Conservation (phyloP, 257 asterid species). For the Solanum gracilifrons region DNA sequence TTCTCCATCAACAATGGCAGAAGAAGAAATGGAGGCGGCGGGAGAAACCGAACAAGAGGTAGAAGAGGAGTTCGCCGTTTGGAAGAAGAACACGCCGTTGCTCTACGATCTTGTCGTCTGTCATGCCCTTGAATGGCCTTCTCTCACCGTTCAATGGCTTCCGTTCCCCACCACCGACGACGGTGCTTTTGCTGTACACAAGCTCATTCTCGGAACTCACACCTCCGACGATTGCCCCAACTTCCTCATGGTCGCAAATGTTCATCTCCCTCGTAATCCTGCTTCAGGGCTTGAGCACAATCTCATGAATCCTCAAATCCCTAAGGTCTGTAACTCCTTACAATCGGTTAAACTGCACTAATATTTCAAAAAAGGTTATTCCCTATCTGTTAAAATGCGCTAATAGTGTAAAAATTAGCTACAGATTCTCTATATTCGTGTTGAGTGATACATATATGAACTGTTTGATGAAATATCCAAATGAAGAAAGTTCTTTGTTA, state of each 20-base stretch:
- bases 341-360: not conserved
- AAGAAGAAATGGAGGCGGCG: conserved; percentile 17
- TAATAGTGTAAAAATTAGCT: not conserved
- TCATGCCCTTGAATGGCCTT: conserved; percentile 93
- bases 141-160: conserved; percentile 93
- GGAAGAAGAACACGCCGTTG: conserved; percentile 94
- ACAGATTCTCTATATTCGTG: not conserved
- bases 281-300: conserved; percentile 29
- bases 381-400: not conserved
- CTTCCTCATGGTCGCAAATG: conserved; percentile 72
- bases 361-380: not conserved
- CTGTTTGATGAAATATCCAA: not conserved
- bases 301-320: conserved; percentile 31
- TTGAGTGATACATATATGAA: not conserved
- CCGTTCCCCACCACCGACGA: conserved; percentile 37
- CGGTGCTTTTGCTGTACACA: conserved; percentile 43
- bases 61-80: conserved; percentile 83
- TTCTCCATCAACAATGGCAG: conserved; percentile 9
- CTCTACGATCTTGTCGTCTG: conserved; percentile 73
- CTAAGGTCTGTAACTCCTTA: conserved; percentile 37
- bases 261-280: conserved; percentile 58
- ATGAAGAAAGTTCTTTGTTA: not conserved
- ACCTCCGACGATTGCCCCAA: conserved; percentile 70
- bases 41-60: conserved; percentile 29
- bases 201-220: conserved; percentile 76